phyloP scores from a whole-genome alignment of 805 yeast genomes.

The Geotrichum ghanense region DNA sequence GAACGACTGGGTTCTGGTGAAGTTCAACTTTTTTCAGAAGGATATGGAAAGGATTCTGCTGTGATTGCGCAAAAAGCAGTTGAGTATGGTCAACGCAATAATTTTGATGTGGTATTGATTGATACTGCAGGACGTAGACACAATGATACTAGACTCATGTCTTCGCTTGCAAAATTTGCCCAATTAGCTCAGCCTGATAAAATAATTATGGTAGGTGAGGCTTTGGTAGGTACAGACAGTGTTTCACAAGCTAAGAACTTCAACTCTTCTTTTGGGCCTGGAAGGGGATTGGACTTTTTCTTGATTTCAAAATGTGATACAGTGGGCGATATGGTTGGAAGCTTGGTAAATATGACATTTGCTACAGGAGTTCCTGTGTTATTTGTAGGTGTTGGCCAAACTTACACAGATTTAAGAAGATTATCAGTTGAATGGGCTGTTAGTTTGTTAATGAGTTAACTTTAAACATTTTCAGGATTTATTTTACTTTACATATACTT shows the following conservation, averaged over 20 bases:
- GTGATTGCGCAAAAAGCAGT: constrained; percentile 88
- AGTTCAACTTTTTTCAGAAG: constrained; percentile 82
- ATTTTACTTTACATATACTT: too few species aligned
- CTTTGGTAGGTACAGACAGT: constrained; percentile 93
- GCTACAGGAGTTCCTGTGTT: constrained; percentile 92
- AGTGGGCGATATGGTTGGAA: constrained; percentile 91
- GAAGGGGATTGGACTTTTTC: constrained; percentile 74
- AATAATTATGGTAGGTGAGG: constrained; percentile 98
- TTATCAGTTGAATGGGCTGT: constrained; percentile 91
- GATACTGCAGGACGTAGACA: constrained; percentile 98
- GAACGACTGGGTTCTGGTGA: constrained; percentile 34
- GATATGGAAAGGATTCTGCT: constrained; percentile 97
- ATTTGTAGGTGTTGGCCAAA: constrained; percentile 95
- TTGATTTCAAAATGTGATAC: constrained; percentile 93
- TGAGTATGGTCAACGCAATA: constrained; percentile 55
- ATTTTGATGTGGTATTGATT: constrained; percentile 77
- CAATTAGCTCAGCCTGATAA: constrained; percentile 92
- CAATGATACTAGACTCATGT: constrained; percentile 88
- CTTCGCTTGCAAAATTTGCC: constrained; percentile 89
- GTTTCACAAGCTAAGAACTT: constrained; percentile 91
- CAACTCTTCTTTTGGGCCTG: constrained; percentile 84
- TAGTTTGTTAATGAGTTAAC: constrained; percentile 56
- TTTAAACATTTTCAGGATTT: too few species aligned
- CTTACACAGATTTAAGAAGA: constrained; percentile 86
- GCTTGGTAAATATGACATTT: constrained; percentile 95